Conservation (phyloP, 768 basidiomycete genomes). For the Tylopilus sp. region DNA sequence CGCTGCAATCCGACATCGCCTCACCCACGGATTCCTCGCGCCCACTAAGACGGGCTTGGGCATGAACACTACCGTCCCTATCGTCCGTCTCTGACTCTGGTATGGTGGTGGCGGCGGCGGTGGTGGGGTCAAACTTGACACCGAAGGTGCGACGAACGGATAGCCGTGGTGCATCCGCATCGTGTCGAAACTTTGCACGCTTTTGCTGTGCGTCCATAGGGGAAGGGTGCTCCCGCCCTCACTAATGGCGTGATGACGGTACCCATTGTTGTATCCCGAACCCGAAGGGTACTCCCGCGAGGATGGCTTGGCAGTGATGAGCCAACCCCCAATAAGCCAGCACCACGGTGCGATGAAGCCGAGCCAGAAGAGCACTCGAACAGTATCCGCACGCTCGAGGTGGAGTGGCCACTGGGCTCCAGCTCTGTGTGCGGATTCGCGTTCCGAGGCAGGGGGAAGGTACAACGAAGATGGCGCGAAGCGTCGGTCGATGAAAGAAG, state of each 20-base stretch:
- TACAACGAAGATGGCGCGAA: conserved; percentile 45
- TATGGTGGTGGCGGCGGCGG: conserved; percentile 17
- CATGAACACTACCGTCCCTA: conserved; percentile 11
- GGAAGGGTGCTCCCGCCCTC: conserved; percentile 37
- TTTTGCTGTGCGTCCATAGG: conserved; percentile 38
- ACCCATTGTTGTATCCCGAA: conserved; percentile 4
- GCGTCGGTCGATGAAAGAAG: conserved; percentile 51
- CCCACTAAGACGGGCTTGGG: conserved; percentile 15
- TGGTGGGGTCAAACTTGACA: conserved; percentile 30
- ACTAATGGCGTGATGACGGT: conserved; percentile 34
- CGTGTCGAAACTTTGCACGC: conserved; percentile 40
- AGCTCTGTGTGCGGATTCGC: conserved; percentile 25
- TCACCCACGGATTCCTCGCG: conserved; percentile 36
- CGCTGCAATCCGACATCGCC: conserved; percentile 54
- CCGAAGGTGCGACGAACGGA: conserved; percentile 56
- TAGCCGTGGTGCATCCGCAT: conserved; percentile 48
- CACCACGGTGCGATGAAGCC: conserved; percentile 72
- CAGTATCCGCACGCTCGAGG: conserved; percentile 27
- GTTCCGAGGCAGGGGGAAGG: conserved; percentile 32
- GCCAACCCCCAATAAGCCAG: conserved; percentile 79
- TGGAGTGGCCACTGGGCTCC: conserved; percentile 12
- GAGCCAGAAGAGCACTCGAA: conserved; percentile 68
- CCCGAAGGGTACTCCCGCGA: conserved; percentile 13
- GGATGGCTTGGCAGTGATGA: conserved; percentile 31
- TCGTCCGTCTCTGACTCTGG: conserved; percentile 15